Evolutionary conservation across 257 asterid genomes (phyloP).

Genomic region (Solanum neorickii): DNA sequence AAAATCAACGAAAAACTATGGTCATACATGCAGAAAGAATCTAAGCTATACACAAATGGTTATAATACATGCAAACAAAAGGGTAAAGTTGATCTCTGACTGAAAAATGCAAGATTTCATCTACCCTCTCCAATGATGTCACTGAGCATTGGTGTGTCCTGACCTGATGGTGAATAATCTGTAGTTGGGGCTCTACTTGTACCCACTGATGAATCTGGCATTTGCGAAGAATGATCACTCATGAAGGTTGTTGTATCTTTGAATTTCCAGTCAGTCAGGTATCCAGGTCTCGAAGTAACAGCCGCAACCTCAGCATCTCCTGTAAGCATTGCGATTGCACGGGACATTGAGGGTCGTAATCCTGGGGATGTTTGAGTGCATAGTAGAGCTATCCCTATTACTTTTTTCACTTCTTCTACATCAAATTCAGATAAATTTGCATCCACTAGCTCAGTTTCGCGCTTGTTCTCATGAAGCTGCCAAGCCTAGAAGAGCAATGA

Average conservation of each 20-base stretch:
- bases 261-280: slow-evolving; percentile 50
- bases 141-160: slow-evolving; percentile 24
- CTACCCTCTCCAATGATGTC: slow-evolving; percentile 42
- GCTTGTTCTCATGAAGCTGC: slow-evolving; percentile 27
- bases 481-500: slow-evolving; percentile 8
- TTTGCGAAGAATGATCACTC: slow-evolving; percentile 1
- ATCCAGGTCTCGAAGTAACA: slow-evolving; percentile 42
- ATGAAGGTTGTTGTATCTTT: slow-evolving; percentile 24
- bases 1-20: too few relatives aligned
- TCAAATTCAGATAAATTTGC: slow-evolving; percentile 18
- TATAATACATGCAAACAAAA: background rate
- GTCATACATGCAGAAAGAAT: too few relatives aligned
- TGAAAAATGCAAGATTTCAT: background rate
- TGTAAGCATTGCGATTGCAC: slow-evolving; percentile 56
- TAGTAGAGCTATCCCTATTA: slow-evolving; percentile 41
- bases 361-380: slow-evolving; percentile 62
- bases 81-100: background rate
- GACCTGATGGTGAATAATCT: slow-evolving; percentile 15
- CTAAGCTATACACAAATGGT: too few relatives aligned
- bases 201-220: background rate
- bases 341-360: slow-evolving; percentile 52
- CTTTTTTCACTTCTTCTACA: slow-evolving; percentile 26
- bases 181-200: background rate
- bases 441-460: slow-evolving; percentile 38
- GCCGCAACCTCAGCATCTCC: slow-evolving; percentile 47